Evolutionary conservation across 2,329 filamentous ascomycete species (phyloP).

Genomic region (Tolypocladium cylindrosporum): DNA sequence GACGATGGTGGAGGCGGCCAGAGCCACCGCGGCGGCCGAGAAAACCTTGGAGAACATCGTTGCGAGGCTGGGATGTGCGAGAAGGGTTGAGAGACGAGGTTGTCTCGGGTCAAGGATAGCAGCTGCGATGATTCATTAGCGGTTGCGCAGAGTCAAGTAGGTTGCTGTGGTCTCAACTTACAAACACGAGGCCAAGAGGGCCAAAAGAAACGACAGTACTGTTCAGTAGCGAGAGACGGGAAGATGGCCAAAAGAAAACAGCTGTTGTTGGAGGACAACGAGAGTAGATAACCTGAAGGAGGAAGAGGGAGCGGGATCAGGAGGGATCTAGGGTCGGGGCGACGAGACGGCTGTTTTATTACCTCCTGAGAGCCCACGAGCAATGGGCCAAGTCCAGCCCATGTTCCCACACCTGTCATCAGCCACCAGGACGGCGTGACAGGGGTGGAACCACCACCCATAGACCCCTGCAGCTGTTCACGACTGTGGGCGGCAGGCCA

Average conservation of each 20-base stretch:
- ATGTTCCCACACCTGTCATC: not conserved
- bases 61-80: not conserved
- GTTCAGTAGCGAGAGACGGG: not conserved
- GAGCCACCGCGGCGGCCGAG: slow-evolving; percentile 33
- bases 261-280: not conserved
- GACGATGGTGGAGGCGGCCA: slow-evolving; percentile 38
- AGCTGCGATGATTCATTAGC: not conserved
- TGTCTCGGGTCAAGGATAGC: not conserved
- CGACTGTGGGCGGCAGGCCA: not conserved
- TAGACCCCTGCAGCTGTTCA: not conserved
- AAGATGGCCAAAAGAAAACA: not conserved
- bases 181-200: not conserved
- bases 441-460: not conserved
- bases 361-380: not conserved
- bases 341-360: not conserved
- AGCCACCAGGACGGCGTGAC: not conserved
- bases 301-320: not conserved
- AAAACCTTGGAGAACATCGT: slow-evolving; percentile 34
- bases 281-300: not conserved
- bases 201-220: not conserved
- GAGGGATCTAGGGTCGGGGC: not conserved
- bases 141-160: not conserved
- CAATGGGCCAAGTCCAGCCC: not conserved
- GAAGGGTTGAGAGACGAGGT: not conserved
- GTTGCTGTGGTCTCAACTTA: not conserved